phyloP scores from a whole-genome alignment of 352 stramenopile genomes.

The Globisporangium orthogonon region DNA sequence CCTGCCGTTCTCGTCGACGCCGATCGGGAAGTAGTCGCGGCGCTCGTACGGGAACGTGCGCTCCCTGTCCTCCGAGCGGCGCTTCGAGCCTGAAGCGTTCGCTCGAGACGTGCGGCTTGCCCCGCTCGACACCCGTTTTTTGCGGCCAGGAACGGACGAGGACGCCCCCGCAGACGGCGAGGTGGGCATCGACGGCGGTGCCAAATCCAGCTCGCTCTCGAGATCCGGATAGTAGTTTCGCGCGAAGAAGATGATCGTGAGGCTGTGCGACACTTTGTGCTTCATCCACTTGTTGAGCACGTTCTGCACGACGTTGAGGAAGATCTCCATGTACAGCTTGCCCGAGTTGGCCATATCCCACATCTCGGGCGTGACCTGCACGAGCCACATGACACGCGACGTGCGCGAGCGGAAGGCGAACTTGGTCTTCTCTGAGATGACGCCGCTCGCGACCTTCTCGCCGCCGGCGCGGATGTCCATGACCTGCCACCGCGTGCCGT shows the following conservation, averaged over 20 bases:
- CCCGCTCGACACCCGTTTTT: slow-evolving; percentile 7
- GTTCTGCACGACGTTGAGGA: slow-evolving; percentile 74
- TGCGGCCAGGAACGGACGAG: slow-evolving; percentile 3
- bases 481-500: slow-evolving; percentile 74
- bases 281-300: slow-evolving; percentile 89
- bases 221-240: slow-evolving; percentile 84
- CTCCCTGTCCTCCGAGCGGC: slow-evolving; percentile 23
- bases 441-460: slow-evolving; percentile 85
- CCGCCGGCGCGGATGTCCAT: slow-evolving; percentile 88
- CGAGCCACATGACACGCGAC: slow-evolving; percentile 96
- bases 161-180: neutral
- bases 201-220: slow-evolving; percentile 31
- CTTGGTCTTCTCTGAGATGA: slow-evolving; percentile 94
- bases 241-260: slow-evolving; percentile 92
- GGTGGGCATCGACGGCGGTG: slow-evolving; percentile 3
- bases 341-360: slow-evolving; percentile 90
- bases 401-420: slow-evolving; percentile 94
- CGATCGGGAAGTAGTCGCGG: slow-evolving; percentile 61
- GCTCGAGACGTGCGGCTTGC: slow-evolving; percentile 4
- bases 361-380: slow-evolving; percentile 95
- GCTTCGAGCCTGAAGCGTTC: slow-evolving; percentile 4
- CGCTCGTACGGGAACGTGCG: slow-evolving; percentile 60
- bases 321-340: slow-evolving; percentile 88
- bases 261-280: slow-evolving; percentile 86
- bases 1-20: slow-evolving; percentile 66